Conservation (phyloP, 139 green algal species). For the Coelastrella sp. region DNA sequence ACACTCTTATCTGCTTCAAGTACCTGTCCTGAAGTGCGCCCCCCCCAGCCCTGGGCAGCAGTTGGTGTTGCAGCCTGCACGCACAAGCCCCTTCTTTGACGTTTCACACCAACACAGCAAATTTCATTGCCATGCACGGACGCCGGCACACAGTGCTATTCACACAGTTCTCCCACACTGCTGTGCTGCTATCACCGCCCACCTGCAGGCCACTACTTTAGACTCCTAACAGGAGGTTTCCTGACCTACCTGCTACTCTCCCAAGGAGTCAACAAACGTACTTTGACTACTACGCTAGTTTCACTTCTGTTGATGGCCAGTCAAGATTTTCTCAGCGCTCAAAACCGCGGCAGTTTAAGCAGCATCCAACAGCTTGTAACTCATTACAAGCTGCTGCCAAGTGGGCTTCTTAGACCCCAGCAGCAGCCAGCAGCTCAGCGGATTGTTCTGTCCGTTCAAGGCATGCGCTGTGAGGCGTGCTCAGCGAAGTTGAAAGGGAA, state of each 20-base stretch:
- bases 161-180: background rate
- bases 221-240: background rate
- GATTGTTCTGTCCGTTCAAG: constrained; percentile 6
- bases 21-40: too few species aligned
- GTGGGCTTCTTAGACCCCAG: background rate
- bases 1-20: too few species aligned
- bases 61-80: too few species aligned
- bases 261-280: constrained; percentile 39
- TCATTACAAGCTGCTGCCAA: background rate
- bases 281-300: constrained; percentile 5
- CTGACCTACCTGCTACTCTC: constrained; percentile 26
- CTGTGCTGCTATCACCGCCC: background rate
- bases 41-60: too few species aligned
- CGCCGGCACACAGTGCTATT: too few species aligned
- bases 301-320: constrained; percentile 19
- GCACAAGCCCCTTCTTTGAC: too few species aligned
- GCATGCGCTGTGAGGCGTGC: constrained; percentile 54
- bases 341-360: constrained; percentile 29
- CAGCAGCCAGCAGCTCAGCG: background rate
- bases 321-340: constrained; percentile 23
- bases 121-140: background rate
- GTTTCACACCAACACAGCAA: too few species aligned
- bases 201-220: background rate
- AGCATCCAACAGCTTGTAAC: background rate
- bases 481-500: constrained; percentile 36